phyloP scores from a whole-genome alignment of 2,329 filamentous ascomycete genomes.

The Neopestalotiopsis sp. region DNA sequence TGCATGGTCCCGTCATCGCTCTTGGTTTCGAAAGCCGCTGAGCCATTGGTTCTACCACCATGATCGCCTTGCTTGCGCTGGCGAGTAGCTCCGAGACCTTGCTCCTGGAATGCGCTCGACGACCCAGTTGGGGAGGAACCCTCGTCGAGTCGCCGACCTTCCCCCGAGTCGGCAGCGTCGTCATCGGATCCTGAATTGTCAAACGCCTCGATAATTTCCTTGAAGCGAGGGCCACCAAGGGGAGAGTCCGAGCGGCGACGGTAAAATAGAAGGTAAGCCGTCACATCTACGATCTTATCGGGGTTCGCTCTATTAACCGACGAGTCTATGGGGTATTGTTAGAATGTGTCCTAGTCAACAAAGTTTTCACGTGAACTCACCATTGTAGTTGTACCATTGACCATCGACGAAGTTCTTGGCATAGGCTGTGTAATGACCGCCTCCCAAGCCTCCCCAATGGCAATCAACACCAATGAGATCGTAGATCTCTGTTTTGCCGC shows the following conservation, averaged over 20 bases:
- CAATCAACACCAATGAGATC: conserved; percentile 96
- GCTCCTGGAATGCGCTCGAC: conserved; percentile 76
- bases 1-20: conserved; percentile 27
- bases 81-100: conserved; percentile 77
- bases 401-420: conserved; percentile 90
- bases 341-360: background rate
- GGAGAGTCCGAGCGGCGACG: conserved; percentile 78
- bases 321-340: conserved; percentile 63
- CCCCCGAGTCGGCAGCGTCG: conserved; percentile 65
- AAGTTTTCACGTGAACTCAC: conserved; percentile 55
- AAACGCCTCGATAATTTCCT: conserved; percentile 70
- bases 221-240: conserved; percentile 79
- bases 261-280: conserved; percentile 95
- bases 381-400: conserved; percentile 96
- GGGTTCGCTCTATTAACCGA: conserved; percentile 69
- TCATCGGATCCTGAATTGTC: conserved; percentile 53
- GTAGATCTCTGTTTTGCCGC: conserved; percentile 83
- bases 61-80: conserved; percentile 57
- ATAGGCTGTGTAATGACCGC: conserved; percentile 94
- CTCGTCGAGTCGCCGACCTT: conserved; percentile 84
- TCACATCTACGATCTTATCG: conserved; percentile 69
- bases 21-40: conserved; percentile 20
- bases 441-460: conserved; percentile 90
- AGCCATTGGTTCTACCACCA: conserved; percentile 50
- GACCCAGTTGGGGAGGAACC: conserved; percentile 86